phyloP scores from a whole-genome alignment of 1,284 basidiomycete genomes.

The Uromyces viciae-fabae region DNA sequence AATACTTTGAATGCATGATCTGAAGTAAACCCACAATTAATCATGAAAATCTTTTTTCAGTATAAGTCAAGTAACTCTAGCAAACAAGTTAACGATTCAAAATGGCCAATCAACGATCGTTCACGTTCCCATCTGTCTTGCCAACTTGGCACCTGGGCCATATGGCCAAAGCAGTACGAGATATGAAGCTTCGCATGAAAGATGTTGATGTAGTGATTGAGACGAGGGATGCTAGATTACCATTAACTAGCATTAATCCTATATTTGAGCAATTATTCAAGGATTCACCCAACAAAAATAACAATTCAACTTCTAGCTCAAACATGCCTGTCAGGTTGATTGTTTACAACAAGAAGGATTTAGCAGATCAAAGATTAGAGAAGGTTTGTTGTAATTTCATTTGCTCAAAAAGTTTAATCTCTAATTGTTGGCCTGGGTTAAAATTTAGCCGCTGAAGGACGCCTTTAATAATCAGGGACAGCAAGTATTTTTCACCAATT shows the following conservation, averaged over 20 bases:
- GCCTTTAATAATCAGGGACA: constrained; percentile 30
- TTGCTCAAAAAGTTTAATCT: not conserved
- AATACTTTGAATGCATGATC: too few relatives aligned
- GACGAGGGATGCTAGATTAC: constrained; percentile 84
- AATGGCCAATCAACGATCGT: constrained; percentile 48
- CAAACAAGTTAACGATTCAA: too few relatives aligned
- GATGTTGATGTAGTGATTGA: constrained; percentile 87
- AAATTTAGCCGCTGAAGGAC: constrained; percentile 32
- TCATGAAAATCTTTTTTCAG: too few relatives aligned
- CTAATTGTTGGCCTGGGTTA: not conserved
- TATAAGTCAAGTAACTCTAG: too few relatives aligned
- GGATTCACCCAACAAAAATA: not conserved
- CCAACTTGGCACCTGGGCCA: constrained; percentile 97
- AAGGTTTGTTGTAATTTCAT: constrained; percentile 60
- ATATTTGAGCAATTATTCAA: constrained; percentile 67
- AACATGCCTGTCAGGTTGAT: constrained; percentile 63
- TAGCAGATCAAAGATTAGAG: constrained; percentile 78
- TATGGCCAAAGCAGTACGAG: constrained; percentile 69
- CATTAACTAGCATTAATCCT: constrained; percentile 87
- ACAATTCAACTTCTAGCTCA: not conserved
- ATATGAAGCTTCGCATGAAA: constrained; percentile 69
- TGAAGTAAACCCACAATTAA: too few relatives aligned
- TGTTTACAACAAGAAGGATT: constrained; percentile 87
- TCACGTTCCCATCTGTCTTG: constrained; percentile 59
- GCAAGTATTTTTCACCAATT: constrained; percentile 35